phyloP scores from a whole-genome alignment of 192 early-diverging fungal genomes.

The Glomus cerebriforme region DNA sequence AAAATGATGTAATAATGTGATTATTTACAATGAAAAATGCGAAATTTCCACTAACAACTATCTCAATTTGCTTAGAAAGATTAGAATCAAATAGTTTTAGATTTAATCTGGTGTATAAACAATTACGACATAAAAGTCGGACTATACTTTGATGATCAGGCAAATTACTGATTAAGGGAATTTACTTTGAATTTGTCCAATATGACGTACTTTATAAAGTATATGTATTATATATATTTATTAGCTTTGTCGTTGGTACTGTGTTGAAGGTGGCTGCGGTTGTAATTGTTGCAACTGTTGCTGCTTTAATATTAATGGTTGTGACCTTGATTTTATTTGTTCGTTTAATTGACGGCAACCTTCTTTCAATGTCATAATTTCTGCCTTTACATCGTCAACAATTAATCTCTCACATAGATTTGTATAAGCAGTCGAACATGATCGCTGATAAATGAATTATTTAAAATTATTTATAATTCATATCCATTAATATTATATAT shows the following conservation, averaged over 20 bases:
- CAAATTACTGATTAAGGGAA: not conserved
- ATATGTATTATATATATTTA: not conserved
- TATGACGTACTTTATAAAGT: not conserved
- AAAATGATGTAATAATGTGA: not conserved
- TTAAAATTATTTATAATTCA: no score
- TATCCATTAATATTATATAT: not conserved
- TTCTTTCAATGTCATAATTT: not conserved
- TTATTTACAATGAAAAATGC: not conserved
- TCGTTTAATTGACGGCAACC: not conserved
- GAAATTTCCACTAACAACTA: not conserved
- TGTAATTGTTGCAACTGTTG: constrained; percentile 22
- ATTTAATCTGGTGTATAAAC: not conserved
- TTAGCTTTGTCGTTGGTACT: not conserved
- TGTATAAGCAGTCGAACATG: not conserved
- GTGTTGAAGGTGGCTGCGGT: not conserved
- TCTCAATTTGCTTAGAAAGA: not conserved
- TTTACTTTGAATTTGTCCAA: not conserved
- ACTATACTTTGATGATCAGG: not conserved
- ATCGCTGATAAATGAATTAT: not conserved
- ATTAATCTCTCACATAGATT: constrained; percentile 20
- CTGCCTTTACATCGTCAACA: not conserved
- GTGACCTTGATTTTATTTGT: not conserved
- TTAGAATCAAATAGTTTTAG: not conserved
- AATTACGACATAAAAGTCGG: not conserved
- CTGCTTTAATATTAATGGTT: not conserved